phyloP scores from a whole-genome alignment of 140 eudicot genomes.

The Erigeron philadelphicus region DNA sequence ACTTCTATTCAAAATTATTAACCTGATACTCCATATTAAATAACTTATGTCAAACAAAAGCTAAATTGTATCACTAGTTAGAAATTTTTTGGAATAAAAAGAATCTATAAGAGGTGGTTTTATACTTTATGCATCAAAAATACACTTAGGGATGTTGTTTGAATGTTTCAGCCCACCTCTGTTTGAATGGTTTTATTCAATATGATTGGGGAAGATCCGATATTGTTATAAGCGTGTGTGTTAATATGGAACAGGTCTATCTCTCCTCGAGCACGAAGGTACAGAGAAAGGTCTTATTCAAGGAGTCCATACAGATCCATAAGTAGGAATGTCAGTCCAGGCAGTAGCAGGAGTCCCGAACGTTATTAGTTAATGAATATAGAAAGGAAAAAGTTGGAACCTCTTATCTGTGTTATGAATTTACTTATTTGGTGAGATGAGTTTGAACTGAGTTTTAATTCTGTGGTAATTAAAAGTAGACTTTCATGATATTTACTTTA shows the following conservation, averaged over 20 bases:
- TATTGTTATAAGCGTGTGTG: neutral
- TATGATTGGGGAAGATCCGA: neutral
- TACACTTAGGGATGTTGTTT: no score
- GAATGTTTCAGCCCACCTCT: neutral
- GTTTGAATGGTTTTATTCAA: neutral
- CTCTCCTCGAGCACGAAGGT: slow-evolving; percentile 26
- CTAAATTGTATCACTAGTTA: no score
- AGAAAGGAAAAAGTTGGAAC: slow-evolving; percentile 22
- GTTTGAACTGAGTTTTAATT: slow-evolving; percentile 4
- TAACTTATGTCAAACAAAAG: no score
- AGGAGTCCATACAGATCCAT: slow-evolving; percentile 30
- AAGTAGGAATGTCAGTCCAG: slow-evolving; percentile 47
- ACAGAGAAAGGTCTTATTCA: slow-evolving; percentile 35
- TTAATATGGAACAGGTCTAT: slow-evolving; percentile 45
- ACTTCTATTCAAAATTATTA: no score
- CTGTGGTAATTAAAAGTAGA: slow-evolving; percentile 9
- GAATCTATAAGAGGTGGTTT: no score
- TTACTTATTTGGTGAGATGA: neutral
- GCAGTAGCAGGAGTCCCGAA: slow-evolving; percentile 32
- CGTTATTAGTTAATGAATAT: slow-evolving; percentile 26
- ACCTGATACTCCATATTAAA: no score
- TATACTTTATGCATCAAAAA: no score
- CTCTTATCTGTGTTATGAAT: neutral
- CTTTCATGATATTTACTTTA: neutral
- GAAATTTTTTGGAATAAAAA: no score